Conservation (phyloP, 768 basidiomycete genomes). For the Tricholoma terreum region DNA sequence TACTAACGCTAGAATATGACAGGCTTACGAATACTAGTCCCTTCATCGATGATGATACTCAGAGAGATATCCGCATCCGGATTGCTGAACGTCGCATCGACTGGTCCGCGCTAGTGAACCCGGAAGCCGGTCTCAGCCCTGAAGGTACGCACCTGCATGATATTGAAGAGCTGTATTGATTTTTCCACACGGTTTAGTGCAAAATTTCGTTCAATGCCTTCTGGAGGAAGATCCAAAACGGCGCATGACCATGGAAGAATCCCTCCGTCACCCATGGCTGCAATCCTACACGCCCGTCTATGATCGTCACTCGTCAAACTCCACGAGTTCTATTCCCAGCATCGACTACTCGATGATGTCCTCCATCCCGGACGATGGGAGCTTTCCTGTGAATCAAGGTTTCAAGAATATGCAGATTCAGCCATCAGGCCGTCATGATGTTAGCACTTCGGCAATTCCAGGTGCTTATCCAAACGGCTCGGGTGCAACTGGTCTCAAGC, state of each 20-base stretch:
- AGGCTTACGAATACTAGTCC: conserved; percentile 79
- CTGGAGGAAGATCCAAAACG: conserved; percentile 58
- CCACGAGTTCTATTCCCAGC: conserved; percentile 5
- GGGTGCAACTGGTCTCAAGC: conserved; percentile 8
- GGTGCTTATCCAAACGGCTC: conserved; percentile 11
- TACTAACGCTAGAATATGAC: conserved; percentile 9
- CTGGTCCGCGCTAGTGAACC: conserved; percentile 46
- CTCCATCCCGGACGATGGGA: conserved; percentile 6
- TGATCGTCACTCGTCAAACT: conserved; percentile 1
- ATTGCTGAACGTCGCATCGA: conserved; percentile 60
- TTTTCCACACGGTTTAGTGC: conserved; percentile 35
- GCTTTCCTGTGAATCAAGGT: conserved; percentile 27
- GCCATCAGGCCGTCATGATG: conserved; percentile 5
- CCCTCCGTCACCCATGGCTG: conserved; percentile 81
- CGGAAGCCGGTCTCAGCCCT: conserved; percentile 33
- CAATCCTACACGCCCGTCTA: conserved; percentile 30
- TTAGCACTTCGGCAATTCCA: conserved; percentile 7
- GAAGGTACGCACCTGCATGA: conserved; percentile 39
- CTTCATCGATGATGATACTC: conserved; percentile 73
- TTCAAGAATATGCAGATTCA: conserved; percentile 32
- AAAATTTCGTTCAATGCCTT: conserved; percentile 64
- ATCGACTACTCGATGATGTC: conserved; percentile 25
- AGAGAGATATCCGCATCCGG: conserved; percentile 57
- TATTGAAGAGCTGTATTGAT: neutral
- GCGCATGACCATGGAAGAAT: conserved; percentile 71